Evolutionary conservation across 1,139 yeast genomes (phyloP), one percentile per base, ranked within the genome.

Genomic region (Scheffersomyces insectosa): DNA sequence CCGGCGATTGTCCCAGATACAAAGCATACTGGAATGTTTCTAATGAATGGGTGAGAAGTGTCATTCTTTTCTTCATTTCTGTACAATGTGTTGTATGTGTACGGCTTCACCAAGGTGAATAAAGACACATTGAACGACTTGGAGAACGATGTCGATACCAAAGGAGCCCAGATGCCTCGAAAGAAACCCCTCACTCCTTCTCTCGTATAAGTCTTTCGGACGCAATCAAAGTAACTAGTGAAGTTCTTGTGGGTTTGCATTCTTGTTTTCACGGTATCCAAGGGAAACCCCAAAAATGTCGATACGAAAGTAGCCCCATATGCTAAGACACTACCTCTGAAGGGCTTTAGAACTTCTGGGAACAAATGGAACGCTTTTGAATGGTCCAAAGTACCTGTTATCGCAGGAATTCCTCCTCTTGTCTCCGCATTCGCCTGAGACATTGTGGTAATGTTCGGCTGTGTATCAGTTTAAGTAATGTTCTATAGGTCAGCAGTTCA

Each of bases 181-280:
- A 82, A 89, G 49, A 89, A 80, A 5, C 96, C 96, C 12, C 66
- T 51, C 3, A 83, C 36, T 0, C 96, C 96, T 56, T 87, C 96
- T 7, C 70, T 65, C 9, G 59, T 55, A 36, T 81, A 70, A 0
- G 96, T 85, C 41, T 75, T 69, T 29, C 59, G 59, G 12, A 85
- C 67, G 58, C 96, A 88, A 44, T 81, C 82, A 49, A 73, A 63
- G 37, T 84, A 77, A 37, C 80, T 74, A 10, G 68, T 67, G 63
- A 80, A 88, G 38, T 77, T 74, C 41, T 63, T 62, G 61, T 87
- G 86, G 0, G 96, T 85, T 60, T 89, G 96, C 80, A 87, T 83
- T 49, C 96, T 67, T 0, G 95, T 88, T 61, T 89, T 89, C 44
- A 89, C 74, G 9, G 95, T 85, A 59, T 89, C 97, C 39, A 89